Evolutionary conservation across 306 rosid species (phyloP).

Genomic region (Lupinus albus): DNA sequence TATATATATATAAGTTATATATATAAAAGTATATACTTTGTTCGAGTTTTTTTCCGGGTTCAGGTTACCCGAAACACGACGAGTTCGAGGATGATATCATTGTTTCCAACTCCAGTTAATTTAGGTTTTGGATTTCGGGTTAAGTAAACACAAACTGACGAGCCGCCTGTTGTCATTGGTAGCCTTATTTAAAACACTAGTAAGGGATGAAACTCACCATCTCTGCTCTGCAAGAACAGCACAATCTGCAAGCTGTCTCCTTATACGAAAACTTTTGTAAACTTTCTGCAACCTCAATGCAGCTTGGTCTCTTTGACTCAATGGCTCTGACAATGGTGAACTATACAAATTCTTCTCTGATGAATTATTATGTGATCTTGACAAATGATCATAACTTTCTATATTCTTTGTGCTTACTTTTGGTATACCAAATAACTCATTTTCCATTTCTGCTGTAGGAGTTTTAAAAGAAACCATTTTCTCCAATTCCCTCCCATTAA

Average conservation of each 20-base stretch:
- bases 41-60: too few relatives aligned
- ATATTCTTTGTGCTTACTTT: conserved; percentile 35
- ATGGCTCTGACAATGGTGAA: conserved; percentile 34
- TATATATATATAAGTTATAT: too few relatives aligned
- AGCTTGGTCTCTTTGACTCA: conserved; percentile 49
- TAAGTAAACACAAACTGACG: too few relatives aligned
- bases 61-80: too few relatives aligned
- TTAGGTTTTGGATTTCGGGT: too few relatives aligned
- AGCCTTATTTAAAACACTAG: too few relatives aligned
- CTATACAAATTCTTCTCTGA: conserved; percentile 37
- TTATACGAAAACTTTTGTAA: conserved; percentile 87
- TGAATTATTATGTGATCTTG: conserved; percentile 36
- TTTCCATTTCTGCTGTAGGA: conserved; percentile 48
- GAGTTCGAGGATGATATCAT: too few relatives aligned
- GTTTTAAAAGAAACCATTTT: conserved; percentile 43
- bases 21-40: too few relatives aligned
- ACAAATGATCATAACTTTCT: conserved; percentile 36
- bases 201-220: conserved; percentile 75
- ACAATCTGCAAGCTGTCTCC: conserved; percentile 86
- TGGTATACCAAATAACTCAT: conserved; percentile 41
- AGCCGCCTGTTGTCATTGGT: too few relatives aligned
- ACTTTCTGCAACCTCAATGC: conserved; percentile 87
- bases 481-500: conserved; percentile 49
- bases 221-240: conserved; percentile 89
- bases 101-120: too few relatives aligned